These are phyloP conservation scores for Drechmeria coniospora DNA, from an alignment of 2,329 filamentous ascomycete species.

Conservation along the genomic window DNA sequence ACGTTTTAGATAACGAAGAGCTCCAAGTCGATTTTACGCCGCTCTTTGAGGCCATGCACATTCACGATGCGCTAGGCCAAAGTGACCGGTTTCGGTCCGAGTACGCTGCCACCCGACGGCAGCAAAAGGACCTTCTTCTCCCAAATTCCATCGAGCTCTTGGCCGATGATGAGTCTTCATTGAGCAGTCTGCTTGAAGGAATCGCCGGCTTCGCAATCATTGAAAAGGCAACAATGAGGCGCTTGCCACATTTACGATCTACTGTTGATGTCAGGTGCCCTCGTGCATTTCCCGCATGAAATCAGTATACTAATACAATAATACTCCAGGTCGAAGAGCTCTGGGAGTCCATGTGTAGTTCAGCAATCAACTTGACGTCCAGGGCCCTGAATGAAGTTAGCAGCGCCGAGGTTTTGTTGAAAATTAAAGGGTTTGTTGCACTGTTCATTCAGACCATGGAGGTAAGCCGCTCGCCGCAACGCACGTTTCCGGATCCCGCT, in stretches of 20 bases:
- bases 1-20: conserved; percentile 89
- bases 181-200: conserved; percentile 85
- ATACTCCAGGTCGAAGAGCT: conserved; percentile 68
- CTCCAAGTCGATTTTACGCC: conserved; percentile 89
- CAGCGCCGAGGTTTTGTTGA: conserved; percentile 80
- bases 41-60: conserved; percentile 87
- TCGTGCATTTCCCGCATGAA: not conserved
- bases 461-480: conserved; percentile 40
- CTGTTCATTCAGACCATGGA: conserved; percentile 98
- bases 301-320: conserved; percentile 1
- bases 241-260: conserved; percentile 68
- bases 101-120: conserved; percentile 79
- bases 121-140: conserved; percentile 82
- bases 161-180: conserved; percentile 66
- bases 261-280: conserved; percentile 54
- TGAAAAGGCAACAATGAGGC: conserved; percentile 83
- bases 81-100: conserved; percentile 81
- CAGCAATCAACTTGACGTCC: conserved; percentile 66
- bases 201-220: conserved; percentile 96
- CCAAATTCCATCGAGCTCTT: conserved; percentile 61
- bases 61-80: conserved; percentile 86
- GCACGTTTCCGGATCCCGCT: too few species aligned
- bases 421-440: conserved; percentile 83
- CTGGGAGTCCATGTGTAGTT: conserved; percentile 96
- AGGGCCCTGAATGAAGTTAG: conserved; percentile 65